Percentiles rank a stretch among this genome's conserved stretches.
Conservation (phyloP, 192 early-diverging fungal genomes). For the Ambispora gerdemannii region DNA sequence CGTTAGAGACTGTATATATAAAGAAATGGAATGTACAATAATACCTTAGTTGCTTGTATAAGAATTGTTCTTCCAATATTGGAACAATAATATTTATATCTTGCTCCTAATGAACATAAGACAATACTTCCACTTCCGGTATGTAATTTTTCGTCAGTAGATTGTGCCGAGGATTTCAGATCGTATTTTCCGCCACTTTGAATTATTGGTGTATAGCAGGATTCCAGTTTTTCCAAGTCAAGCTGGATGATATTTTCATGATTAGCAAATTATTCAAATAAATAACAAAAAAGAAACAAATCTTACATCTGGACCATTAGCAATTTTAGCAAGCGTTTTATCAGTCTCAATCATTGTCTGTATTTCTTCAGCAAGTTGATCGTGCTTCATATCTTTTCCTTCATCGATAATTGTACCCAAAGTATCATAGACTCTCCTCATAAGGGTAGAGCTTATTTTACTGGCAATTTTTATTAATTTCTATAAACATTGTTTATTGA, state of each 20-base stretch:
- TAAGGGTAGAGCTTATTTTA: constrained; percentile 65
- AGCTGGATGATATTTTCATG: constrained; percentile 37
- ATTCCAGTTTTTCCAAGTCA: constrained; percentile 72
- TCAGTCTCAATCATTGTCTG: constrained; percentile 70
- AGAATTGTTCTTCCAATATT: constrained; percentile 92
- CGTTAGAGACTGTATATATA: constrained; percentile 8
- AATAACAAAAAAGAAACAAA: too few species aligned
- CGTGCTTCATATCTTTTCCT: constrained; percentile 83
- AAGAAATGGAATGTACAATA: too few species aligned
- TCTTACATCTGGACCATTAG: constrained; percentile 64
- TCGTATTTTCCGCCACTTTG: constrained; percentile 95
- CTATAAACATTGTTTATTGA: too few species aligned
- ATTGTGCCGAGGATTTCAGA: constrained; percentile 74
- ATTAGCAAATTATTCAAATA: too few species aligned
- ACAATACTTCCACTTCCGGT: constrained; percentile 67
- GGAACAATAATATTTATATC: constrained; percentile 95
- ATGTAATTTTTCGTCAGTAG: constrained; percentile 71
- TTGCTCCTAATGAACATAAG: constrained; percentile 87
- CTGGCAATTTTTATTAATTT: constrained; percentile 69
- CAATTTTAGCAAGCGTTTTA: constrained; percentile 48
- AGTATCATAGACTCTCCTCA: constrained; percentile 83
- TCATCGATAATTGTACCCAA: constrained; percentile 86
- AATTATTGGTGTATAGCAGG: constrained; percentile 91
- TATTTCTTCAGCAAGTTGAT: constrained; percentile 68
- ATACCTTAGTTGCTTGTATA: constrained; percentile 82